phyloP scores from a whole-genome alignment of 1,284 basidiomycete genomes.

The Pseudozyma hubeiensis region DNA sequence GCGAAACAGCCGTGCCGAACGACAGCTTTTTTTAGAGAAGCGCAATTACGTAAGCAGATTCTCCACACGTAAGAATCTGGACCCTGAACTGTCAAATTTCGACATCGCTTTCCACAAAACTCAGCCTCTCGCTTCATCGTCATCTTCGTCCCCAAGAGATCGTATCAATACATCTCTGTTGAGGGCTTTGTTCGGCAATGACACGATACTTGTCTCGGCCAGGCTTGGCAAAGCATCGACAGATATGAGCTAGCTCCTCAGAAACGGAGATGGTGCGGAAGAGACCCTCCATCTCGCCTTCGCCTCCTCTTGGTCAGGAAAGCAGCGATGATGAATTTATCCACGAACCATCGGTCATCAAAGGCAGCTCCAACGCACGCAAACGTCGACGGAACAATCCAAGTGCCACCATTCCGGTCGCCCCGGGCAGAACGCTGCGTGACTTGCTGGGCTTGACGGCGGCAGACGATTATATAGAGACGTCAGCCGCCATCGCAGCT shows the following conservation, averaged over 20 bases:
- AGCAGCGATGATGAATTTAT: conserved; percentile 24
- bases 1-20: too few relatives aligned
- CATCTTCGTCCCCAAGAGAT: background rate
- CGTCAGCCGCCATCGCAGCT: conserved; percentile 1
- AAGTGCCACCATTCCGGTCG: background rate
- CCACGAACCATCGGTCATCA: background rate
- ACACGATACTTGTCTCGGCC: background rate
- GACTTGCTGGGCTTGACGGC: conserved; percentile 31
- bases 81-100: conserved; percentile 2
- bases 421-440: conserved; percentile 5
- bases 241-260: background rate
- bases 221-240: too few relatives aligned
- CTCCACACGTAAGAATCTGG: background rate
- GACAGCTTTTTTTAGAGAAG: too few relatives aligned
- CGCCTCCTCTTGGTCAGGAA: background rate
- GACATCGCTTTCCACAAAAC: background rate
- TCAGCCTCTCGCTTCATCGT: background rate
- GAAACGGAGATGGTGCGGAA: conserved; percentile 19
- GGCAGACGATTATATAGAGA: conserved; percentile 45
- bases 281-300: conserved; percentile 4
- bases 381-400: conserved; percentile 22
- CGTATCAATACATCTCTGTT: background rate
- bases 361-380: background rate
- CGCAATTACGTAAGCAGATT: conserved; percentile 3
- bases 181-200: background rate